phyloP scores from a whole-genome alignment of 108 stramenopile species.

The Cyclotella distinguenda region DNA sequence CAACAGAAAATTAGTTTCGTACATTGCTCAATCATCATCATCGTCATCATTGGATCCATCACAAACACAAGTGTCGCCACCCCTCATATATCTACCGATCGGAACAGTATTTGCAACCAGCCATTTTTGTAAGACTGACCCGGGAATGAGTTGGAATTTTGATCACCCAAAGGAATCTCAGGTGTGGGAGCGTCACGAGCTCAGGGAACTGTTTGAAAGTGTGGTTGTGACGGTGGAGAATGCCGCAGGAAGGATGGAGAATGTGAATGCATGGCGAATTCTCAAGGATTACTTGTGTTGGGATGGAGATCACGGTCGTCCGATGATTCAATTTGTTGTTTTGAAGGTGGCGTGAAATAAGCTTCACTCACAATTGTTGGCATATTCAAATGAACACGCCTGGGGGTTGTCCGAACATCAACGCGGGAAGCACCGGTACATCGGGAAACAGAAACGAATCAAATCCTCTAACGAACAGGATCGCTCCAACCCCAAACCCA shows the following conservation, averaged over 20 bases:
- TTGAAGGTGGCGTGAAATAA: constrained; percentile 29
- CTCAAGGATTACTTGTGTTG: constrained; percentile 59
- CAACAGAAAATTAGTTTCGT: constrained; percentile 55
- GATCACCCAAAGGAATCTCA: constrained; percentile 78
- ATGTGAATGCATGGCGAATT: constrained; percentile 53
- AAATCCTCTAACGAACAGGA: constrained; percentile 48
- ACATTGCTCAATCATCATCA: constrained; percentile 20
- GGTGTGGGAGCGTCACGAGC: constrained; percentile 66
- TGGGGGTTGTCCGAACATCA: too few relatives aligned
- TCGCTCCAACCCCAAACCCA: constrained; percentile 56
- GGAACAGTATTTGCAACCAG: constrained; percentile 67
- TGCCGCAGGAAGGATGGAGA: neutral
- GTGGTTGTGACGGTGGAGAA: neutral
- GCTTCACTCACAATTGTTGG: too few relatives aligned
- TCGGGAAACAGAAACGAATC: constrained; percentile 35
- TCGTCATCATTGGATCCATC: neutral
- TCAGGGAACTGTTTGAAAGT: constrained; percentile 52
- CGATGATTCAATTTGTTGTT: constrained; percentile 81
- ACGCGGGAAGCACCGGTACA: constrained; percentile 18
- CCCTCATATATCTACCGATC: constrained; percentile 15
- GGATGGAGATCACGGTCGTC: constrained; percentile 82
- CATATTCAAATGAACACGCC: too few relatives aligned
- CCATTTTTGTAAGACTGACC: constrained; percentile 75
- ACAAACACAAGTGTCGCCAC: neutral
- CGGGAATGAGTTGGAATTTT: constrained; percentile 65